Conservation (phyloP, 2,329 filamentous ascomycete genomes). For the Calonectria naviculata region DNA sequence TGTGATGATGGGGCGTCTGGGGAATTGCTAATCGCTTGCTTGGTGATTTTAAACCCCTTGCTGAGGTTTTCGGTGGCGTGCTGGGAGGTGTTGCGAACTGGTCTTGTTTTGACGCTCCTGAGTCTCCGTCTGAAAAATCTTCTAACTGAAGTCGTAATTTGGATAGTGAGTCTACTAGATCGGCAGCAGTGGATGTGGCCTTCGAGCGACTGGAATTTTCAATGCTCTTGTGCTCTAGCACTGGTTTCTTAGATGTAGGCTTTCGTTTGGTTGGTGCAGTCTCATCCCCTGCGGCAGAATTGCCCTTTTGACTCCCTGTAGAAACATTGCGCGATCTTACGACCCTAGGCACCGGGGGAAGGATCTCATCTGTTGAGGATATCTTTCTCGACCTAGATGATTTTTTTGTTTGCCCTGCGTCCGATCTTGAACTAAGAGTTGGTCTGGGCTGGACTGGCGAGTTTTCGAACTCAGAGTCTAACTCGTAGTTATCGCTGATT, state of each 20-base stretch:
- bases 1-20: slow-evolving; percentile 63
- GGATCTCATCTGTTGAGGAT: slow-evolving; percentile 14
- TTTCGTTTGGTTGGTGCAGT: slow-evolving; percentile 6
- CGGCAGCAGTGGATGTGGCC: slow-evolving; percentile 21
- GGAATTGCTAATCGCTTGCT: slow-evolving; percentile 56
- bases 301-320: background rate
- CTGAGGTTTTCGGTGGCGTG: slow-evolving; percentile 28
- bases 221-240: background rate
- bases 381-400: background rate
- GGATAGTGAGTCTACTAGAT: slow-evolving; percentile 37
- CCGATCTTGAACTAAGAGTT: slow-evolving; percentile 1
- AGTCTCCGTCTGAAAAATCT: slow-evolving; percentile 38
- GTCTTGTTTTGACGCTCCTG: slow-evolving; percentile 8
- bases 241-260: slow-evolving; percentile 3
- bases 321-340: background rate
- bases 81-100: slow-evolving; percentile 35
- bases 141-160: slow-evolving; percentile 38
- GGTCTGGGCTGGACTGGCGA: slow-evolving; percentile 18
- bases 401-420: background rate
- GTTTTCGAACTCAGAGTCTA: slow-evolving; percentile 29
- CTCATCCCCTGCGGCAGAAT: background rate
- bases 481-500: slow-evolving; percentile 18
- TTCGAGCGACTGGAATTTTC: background rate
- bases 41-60: slow-evolving; percentile 42
- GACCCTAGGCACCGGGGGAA: slow-evolving; percentile 7